Evolutionary conservation across 2,329 filamentous ascomycete species (phyloP).

Genomic region (Byssothecium circinans): DNA sequence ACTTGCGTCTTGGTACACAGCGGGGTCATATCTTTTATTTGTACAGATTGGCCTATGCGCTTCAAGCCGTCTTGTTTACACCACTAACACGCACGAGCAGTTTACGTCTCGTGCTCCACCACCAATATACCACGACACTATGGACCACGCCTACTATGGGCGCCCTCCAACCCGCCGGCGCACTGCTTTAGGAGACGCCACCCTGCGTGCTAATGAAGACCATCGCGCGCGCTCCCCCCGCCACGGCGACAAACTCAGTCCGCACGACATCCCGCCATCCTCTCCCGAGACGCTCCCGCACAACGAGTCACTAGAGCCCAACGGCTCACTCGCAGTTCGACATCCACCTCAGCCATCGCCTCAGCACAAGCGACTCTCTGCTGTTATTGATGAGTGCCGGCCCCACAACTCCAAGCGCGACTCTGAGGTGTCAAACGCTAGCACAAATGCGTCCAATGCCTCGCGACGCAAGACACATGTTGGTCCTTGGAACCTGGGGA

Average conservation of each 20-base stretch:
- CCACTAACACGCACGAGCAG: constrained; percentile 1
- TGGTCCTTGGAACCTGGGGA: constrained; percentile 91
- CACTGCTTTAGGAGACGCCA: constrained; percentile 35
- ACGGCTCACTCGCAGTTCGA: constrained; percentile 45
- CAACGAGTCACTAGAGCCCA: constrained; percentile 49
- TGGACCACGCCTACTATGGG: constrained; percentile 35
- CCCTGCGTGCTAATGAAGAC: constrained; percentile 36
- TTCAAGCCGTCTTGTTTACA: constrained; percentile 10
- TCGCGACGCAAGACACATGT: constrained; percentile 71
- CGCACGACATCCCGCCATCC: constrained; percentile 16
- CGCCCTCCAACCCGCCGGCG: constrained; percentile 37
- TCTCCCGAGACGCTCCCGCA: constrained; percentile 39
- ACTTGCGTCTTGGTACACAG: constrained; percentile 20
- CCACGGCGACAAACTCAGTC: constrained; percentile 23
- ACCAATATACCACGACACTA: constrained; percentile 12
- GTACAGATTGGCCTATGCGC: constrained; percentile 22
- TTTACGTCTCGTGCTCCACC: too few relatives aligned
- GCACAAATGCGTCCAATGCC: constrained; percentile 55
- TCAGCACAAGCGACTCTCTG: constrained; percentile 58
- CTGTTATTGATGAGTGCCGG: constrained; percentile 51
- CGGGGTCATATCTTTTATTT: constrained; percentile 26
- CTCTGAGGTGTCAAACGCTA: constrained; percentile 58
- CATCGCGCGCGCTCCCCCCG: constrained; percentile 17
- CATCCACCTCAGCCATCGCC: constrained; percentile 30
- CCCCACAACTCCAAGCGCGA: constrained; percentile 53